phyloP scores from a whole-genome alignment of 208 protist genomes.

The Naegleria gruberi region DNA sequence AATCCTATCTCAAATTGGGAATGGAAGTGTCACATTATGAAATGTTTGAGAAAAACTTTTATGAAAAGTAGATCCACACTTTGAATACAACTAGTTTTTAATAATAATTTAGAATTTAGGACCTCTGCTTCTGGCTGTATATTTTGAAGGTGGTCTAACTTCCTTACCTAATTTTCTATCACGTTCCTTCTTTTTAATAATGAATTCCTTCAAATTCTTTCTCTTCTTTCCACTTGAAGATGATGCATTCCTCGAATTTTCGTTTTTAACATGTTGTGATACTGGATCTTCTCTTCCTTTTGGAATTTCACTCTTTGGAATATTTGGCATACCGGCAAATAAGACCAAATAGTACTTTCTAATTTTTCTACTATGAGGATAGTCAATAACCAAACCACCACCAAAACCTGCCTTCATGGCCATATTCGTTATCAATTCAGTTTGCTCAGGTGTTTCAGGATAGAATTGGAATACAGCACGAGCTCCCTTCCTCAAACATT shows the following conservation, averaged over 20 bases:
- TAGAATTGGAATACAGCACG: conserved; percentile 95
- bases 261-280: background rate
- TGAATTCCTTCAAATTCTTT: conserved; percentile 81
- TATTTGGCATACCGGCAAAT: conserved; percentile 68
- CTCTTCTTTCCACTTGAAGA: conserved; percentile 53
- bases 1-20: background rate
- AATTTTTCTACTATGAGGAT: conserved; percentile 89
- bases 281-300: conserved; percentile 32
- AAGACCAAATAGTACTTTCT: conserved; percentile 93
- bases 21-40: background rate
- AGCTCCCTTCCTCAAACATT: conserved; percentile 70
- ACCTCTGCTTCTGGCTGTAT: conserved; percentile 82
- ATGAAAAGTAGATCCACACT: background rate
- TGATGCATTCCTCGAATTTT: background rate
- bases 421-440: conserved; percentile 86
- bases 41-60: background rate
- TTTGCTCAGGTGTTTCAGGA: conserved; percentile 82
- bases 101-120: conserved; percentile 62
- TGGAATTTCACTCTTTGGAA: conserved; percentile 50
- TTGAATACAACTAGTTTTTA: background rate
- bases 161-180: conserved; percentile 76
- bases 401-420: conserved; percentile 95
- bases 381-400: conserved; percentile 95
- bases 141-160: conserved; percentile 81
- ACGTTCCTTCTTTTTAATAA: conserved; percentile 85